These are phyloP conservation scores for Angophora floribunda DNA, from an alignment of 345 rosid genomes.

Conservation along the genomic window DNA sequence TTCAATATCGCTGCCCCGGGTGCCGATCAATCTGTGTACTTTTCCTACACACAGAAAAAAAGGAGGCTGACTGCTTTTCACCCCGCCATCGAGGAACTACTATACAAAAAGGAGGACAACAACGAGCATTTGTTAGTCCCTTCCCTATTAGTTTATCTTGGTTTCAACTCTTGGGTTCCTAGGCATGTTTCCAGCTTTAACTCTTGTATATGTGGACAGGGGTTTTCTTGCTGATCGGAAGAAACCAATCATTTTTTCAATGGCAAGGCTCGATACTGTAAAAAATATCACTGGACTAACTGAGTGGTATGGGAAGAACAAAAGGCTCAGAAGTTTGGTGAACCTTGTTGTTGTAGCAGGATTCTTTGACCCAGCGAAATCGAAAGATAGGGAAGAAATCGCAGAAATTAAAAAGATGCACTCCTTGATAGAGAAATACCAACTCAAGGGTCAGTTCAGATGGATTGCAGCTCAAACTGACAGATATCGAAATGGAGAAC, in stretches of 20 bases:
- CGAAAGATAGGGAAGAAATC: conserved; percentile 83
- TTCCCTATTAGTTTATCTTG: neutral
- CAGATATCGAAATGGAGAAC: conserved; percentile 79
- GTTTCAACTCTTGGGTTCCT: neutral
- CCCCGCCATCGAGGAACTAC: conserved; percentile 70
- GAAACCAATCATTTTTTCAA: conserved; percentile 90
- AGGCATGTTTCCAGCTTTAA: neutral
- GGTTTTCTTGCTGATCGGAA: conserved; percentile 68
- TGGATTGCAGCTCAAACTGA: conserved; percentile 96
- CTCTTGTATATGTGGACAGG: conserved; percentile 20
- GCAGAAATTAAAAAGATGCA: conserved; percentile 90
- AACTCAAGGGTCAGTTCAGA: conserved; percentile 75
- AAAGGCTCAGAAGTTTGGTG: conserved; percentile 58
- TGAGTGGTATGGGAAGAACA: conserved; percentile 93
- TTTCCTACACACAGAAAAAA: conserved; percentile 52
- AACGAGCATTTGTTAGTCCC: conserved; percentile 60
- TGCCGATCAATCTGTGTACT: conserved; percentile 93
- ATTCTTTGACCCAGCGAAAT: conserved; percentile 65
- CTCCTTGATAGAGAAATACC: conserved; percentile 54
- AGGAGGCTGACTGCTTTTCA: conserved; percentile 44
- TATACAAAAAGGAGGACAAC: conserved; percentile 57
- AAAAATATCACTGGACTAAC: conserved; percentile 84
- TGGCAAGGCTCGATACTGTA: conserved; percentile 94
- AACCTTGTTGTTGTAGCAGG: conserved; percentile 92
- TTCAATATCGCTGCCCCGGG: conserved; percentile 95